phyloP scores from a whole-genome alignment of 306 rosid species.

The Macrotyloma uniflorum region DNA sequence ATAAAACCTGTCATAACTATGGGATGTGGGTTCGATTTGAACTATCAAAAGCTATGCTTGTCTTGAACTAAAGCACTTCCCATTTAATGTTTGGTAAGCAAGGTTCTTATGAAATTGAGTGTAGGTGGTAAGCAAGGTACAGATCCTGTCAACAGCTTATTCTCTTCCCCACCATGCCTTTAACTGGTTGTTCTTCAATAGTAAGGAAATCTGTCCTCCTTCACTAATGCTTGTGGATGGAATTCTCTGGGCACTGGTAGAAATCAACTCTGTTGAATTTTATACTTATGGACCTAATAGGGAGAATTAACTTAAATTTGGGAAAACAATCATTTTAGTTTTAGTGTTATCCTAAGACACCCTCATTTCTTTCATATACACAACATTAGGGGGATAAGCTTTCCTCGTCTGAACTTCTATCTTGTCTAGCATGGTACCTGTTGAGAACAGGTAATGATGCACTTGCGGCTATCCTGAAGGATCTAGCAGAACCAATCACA shows the following conservation, averaged over 20 bases:
- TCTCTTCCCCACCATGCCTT: conserved; percentile 18
- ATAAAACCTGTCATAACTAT: conserved; percentile 47
- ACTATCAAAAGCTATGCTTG: conserved; percentile 25
- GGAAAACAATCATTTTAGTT: conserved; percentile 35
- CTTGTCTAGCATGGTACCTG: conserved; percentile 78
- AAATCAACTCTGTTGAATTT: conserved; percentile 38
- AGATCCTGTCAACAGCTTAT: background rate
- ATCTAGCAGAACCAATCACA: conserved; percentile 74
- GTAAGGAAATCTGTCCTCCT: conserved; percentile 24
- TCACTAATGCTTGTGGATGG: conserved; percentile 21
- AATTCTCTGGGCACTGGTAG: conserved; percentile 23
- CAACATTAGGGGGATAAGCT: conserved; percentile 74
- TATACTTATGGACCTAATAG: conserved; percentile 36
- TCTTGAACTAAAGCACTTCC: conserved; percentile 36
- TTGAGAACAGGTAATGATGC: conserved; percentile 95
- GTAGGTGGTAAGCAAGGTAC: conserved; percentile 4
- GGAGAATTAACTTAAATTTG: conserved; percentile 29
- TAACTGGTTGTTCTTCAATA: conserved; percentile 35
- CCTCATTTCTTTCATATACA: conserved; percentile 45
- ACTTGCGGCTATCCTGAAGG: conserved; percentile 85
- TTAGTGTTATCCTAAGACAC: conserved; percentile 46
- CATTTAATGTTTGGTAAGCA: background rate
- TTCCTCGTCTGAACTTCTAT: conserved; percentile 85
- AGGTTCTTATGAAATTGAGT: conserved; percentile 12
- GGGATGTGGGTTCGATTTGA: conserved; percentile 34